Percentiles rank a stretch among this genome's conserved stretches.
These are phyloP conservation scores for Aciculosporium take DNA, from an alignment of 2,329 filamentous ascomycete genomes.

Conservation along the genomic window DNA sequence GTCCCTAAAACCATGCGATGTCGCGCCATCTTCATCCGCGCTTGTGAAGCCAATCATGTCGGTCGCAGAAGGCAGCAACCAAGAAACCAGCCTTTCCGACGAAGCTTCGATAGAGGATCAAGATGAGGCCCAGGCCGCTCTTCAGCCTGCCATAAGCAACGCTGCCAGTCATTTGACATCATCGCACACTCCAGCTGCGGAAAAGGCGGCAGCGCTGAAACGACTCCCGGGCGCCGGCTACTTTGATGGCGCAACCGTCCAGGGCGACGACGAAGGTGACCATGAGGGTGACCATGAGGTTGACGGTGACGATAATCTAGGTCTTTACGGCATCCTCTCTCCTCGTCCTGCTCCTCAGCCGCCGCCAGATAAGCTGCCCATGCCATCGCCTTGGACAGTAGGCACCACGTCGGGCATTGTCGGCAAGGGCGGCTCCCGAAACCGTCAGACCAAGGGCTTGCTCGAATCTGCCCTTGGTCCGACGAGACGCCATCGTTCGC, in stretches of 20 bases:
- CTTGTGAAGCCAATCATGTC: not conserved
- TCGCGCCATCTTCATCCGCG: too few species aligned
- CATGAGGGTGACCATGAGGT: slow-evolving; percentile 10
- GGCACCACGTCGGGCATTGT: slow-evolving; percentile 8
- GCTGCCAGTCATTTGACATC: slow-evolving; percentile 41
- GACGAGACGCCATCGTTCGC: slow-evolving; percentile 33
- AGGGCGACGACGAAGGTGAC: slow-evolving; percentile 8
- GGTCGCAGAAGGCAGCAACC: slow-evolving; percentile 4
- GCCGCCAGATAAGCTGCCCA: slow-evolving; percentile 3
- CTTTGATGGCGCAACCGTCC: slow-evolving; percentile 9
- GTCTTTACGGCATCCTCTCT: slow-evolving; percentile 7
- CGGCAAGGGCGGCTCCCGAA: slow-evolving; percentile 10
- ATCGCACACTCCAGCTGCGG: slow-evolving; percentile 38
- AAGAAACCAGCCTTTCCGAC: slow-evolving; percentile 8
- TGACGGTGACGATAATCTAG: not conserved
- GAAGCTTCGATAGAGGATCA: slow-evolving; percentile 24
- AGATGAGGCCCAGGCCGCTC: slow-evolving; percentile 44
- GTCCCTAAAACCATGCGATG: too few species aligned
- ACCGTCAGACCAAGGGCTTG: slow-evolving; percentile 15
- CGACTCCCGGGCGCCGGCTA: slow-evolving; percentile 16
- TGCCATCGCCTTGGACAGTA: slow-evolving; percentile 19
- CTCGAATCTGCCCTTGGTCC: slow-evolving; percentile 34
- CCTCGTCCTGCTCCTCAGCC: slow-evolving; percentile 1
- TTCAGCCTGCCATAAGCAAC: slow-evolving; percentile 44
- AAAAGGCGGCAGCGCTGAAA: slow-evolving; percentile 43